Evolutionary conservation across 257 asterid species (phyloP).

Genomic region (Solanum dulcamara): DNA sequence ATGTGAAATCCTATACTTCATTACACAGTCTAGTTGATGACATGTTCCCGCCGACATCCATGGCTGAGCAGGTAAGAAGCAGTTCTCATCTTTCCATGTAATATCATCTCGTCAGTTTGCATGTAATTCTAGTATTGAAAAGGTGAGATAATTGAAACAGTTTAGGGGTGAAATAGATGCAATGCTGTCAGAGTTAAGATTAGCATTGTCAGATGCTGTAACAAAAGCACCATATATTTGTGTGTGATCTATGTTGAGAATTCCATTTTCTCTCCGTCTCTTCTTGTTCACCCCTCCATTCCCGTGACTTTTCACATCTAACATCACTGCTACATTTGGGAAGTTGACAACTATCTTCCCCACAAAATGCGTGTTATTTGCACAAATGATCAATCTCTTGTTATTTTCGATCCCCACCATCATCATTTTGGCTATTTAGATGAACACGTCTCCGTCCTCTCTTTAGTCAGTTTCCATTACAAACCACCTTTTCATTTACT

Average conservation of each 20-base stretch:
- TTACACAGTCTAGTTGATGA: conserved; percentile 83
- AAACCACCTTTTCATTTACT: not conserved
- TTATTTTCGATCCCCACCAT: not conserved
- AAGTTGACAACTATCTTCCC: not conserved
- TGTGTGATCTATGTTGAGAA: not conserved
- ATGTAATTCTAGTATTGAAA: not conserved
- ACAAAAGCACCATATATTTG: not conserved
- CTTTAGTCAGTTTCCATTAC: not conserved
- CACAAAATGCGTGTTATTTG: not conserved
- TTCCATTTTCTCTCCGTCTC: not conserved
- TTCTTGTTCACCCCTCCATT: not conserved
- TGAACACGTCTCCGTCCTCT: not conserved
- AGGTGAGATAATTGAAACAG: not conserved
- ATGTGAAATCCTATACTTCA: conserved; percentile 91
- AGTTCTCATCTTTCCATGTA: not conserved
- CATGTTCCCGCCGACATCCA: conserved; percentile 93
- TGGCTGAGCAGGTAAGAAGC: conserved; percentile 74
- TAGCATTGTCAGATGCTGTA: not conserved
- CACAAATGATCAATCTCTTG: not conserved
- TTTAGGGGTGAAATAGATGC: not conserved
- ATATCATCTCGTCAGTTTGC: not conserved
- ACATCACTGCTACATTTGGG: not conserved
- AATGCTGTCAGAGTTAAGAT: not conserved
- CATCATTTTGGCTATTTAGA: not conserved
- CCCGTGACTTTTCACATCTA: not conserved